These are phyloP conservation scores for Trypanosoma boissoni DNA, from an alignment of 208 protist genomes.

Conservation along the genomic window DNA sequence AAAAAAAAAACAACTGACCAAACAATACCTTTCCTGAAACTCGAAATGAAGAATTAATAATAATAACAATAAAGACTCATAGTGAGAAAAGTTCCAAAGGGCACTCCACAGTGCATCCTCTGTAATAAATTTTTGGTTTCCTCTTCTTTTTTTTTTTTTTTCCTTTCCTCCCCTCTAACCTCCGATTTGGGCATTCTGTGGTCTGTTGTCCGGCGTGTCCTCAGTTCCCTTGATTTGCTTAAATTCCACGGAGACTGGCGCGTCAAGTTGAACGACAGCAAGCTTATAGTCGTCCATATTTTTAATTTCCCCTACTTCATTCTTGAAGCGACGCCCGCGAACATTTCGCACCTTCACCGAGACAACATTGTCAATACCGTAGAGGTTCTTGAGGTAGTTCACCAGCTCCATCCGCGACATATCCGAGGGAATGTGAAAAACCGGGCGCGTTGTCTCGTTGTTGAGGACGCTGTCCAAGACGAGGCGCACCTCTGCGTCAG, in stretches of 20 bases:
- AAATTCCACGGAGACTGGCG: conserved; percentile 76
- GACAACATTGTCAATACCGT: conserved; percentile 81
- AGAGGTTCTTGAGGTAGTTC: conserved; percentile 87
- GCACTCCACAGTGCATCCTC: not conserved
- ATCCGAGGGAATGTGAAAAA: conserved; percentile 82
- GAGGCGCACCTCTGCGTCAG: conserved; percentile 69
- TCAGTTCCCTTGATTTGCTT: conserved; percentile 90
- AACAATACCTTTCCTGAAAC: not conserved
- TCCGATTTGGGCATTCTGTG: conserved; percentile 48
- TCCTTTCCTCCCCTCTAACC: conserved; percentile 14
- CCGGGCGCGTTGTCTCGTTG: conserved; percentile 73
- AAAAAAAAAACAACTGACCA: not conserved
- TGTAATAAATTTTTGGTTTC: not conserved
- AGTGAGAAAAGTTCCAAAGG: not conserved
- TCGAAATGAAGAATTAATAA: not conserved
- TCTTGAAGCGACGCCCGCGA: conserved; percentile 76
- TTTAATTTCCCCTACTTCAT: conserved; percentile 86
- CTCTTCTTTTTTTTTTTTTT: conserved; percentile 11
- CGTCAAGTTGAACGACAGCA: conserved; percentile 76
- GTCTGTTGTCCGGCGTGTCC: conserved; percentile 81
- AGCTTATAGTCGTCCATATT: conserved; percentile 75
- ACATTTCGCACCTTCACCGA: conserved; percentile 67
- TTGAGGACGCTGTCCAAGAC: conserved; percentile 87
- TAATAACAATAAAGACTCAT: not conserved
- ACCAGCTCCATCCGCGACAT: conserved; percentile 83